Conservation (phyloP, 1,284 basidiomycete species). For the Puccinia novopanici region DNA sequence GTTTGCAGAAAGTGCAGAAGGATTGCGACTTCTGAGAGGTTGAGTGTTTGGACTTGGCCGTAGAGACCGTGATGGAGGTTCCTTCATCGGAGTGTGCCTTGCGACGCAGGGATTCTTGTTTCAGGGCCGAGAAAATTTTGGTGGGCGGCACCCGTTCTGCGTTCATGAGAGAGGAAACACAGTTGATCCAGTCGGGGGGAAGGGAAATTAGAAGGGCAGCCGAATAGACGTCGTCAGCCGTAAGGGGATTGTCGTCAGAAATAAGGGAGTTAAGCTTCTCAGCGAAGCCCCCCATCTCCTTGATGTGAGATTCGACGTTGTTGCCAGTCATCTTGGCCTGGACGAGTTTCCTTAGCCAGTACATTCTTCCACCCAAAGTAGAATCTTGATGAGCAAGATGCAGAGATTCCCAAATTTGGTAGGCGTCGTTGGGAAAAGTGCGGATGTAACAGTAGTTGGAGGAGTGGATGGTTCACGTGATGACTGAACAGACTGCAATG, state of each 20-base stretch:
- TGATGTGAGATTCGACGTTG: not conserved
- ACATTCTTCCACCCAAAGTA: not conserved
- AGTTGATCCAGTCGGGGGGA: constrained; percentile 8
- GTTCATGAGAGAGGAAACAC: constrained; percentile 27
- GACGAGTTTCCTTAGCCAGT: constrained; percentile 8
- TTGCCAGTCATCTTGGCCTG: not conserved
- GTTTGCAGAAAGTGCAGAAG: not conserved
- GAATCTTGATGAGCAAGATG: not conserved
- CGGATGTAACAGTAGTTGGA: not conserved
- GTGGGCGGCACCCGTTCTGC: not conserved
- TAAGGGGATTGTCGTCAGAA: not conserved
- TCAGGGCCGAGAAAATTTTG: not conserved
- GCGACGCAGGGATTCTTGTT: not conserved
- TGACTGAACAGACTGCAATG: not conserved
- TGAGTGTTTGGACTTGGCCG: not conserved
- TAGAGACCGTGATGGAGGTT: not conserved
- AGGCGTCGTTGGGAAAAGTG: not conserved
- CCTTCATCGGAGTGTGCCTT: not conserved
- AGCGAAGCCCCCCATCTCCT: not conserved
- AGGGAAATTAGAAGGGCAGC: constrained; percentile 1
- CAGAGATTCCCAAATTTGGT: not conserved
- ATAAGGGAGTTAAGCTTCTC: constrained; percentile 4
- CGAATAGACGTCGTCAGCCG: not conserved
- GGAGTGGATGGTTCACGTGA: not conserved
- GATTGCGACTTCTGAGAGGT: not conserved